Evolutionary conservation across 106 monocot genomes (phyloP), one percentile per base, ranked within the genome.

Genomic region (Ottelia alismoides): DNA sequence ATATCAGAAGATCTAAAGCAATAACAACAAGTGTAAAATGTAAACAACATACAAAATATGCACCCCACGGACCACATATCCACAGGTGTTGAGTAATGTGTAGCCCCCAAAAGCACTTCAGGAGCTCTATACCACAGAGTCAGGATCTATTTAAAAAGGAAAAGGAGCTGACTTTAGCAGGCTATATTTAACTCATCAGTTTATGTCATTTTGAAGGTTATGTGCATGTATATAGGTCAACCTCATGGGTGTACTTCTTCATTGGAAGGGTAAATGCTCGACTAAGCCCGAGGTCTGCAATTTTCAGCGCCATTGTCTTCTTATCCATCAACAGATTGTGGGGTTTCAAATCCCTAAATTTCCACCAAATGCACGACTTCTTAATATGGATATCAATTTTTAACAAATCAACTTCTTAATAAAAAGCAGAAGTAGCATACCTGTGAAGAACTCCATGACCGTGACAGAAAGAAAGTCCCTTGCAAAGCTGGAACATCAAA

Each of bases 171-270:
- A n/a, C n/a, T n/a, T n/a, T n/a, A n/a, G n/a, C n/a, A n/a, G n/a
- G n/a, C n/a, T n/a, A n/a, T n/a, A n/a, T n/a, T n/a, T n/a, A n/a
- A n/a, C n/a, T n/a, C n/a, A n/a, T n/a, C n/a, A n/a, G n/a, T n/a
- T n/a, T n/a, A n/a, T n/a, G n/a, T n/a, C n/a, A n/a, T n/a, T n/a
- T n/a, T n/a, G n/a, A n/a, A n/a, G n/a, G n/a, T n/a, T n/a, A n/a
- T n/a, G n/a, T 20, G 10, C 18, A 22, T n/a, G n/a, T 49, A 10
- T 22, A 49, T 7, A 49, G 1, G 35, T 6, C 5, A 3, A 94
- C 88, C 84, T 89, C 96, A 55, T 96, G 94, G 29, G 94, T 96
- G 45, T 96, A 96, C 46, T 96, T 96, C 78, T 96, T 96, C 7
- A 96, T 27, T 12, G 94, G 94, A 47, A 88, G 46, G 17, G 81